These are phyloP conservation scores for Paramicrosporidium saccamoebae DNA, from an alignment of 371 early-diverging fungal genomes.

Conservation along the genomic window DNA sequence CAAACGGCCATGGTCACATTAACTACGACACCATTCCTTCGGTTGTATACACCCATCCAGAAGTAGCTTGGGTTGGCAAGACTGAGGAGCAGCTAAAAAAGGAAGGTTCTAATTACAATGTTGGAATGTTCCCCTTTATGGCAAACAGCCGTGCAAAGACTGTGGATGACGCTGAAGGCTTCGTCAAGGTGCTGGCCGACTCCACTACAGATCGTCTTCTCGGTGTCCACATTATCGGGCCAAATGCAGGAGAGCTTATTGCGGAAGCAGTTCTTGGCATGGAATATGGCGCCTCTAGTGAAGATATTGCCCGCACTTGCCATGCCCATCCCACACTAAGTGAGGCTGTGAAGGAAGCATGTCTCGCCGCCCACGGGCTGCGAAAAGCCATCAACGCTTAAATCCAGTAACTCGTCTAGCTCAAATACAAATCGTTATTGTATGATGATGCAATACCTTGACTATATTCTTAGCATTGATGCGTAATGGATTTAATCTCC, in stretches of 20 bases:
- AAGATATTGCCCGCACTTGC: slow-evolving; percentile 86
- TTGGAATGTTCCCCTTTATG: slow-evolving; percentile 71
- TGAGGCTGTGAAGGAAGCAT: slow-evolving; percentile 94
- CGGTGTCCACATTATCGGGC: slow-evolving; percentile 86
- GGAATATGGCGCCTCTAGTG: slow-evolving; percentile 82
- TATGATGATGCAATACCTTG: too few species aligned
- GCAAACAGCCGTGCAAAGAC: slow-evolving; percentile 94
- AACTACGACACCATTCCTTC: slow-evolving; percentile 92
- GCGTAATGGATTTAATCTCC: too few species aligned
- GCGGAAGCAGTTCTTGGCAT: slow-evolving; percentile 85
- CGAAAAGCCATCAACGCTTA: slow-evolving; percentile 28
- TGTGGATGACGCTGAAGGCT: slow-evolving; percentile 69
- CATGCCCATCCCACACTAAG: slow-evolving; percentile 89
- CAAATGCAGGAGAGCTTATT: slow-evolving; percentile 95
- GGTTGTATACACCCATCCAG: slow-evolving; percentile 91
- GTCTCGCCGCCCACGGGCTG: slow-evolving; percentile 45
- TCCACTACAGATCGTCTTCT: slow-evolving; percentile 77
- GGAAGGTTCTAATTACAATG: slow-evolving; percentile 40
- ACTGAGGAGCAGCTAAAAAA: slow-evolving; percentile 71
- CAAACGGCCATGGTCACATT: slow-evolving; percentile 74
- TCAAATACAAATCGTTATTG: too few species aligned
- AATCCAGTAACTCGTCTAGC: too few species aligned
- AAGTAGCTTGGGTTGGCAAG: slow-evolving; percentile 94
- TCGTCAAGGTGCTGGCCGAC: slow-evolving; percentile 80
- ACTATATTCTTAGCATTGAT: too few species aligned